Evolutionary conservation across 495 filamentous ascomycete genomes (phyloP).

Genomic region (Xylaria longipes): DNA sequence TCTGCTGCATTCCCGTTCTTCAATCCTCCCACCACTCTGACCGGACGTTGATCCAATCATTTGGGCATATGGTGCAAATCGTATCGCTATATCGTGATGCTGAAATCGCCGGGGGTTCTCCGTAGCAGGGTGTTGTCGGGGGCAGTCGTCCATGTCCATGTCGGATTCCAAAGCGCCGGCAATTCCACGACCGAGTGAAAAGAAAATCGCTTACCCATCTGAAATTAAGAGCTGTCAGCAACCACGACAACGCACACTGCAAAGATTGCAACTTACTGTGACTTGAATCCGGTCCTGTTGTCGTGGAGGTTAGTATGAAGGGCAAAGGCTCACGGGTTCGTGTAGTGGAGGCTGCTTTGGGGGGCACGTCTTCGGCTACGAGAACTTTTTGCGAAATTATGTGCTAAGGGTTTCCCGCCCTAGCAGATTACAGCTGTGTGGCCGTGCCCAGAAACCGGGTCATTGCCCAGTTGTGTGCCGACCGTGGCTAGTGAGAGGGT

Average conservation of each 20-base stretch:
- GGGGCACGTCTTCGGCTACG: constrained; percentile 40
- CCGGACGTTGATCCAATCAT: not conserved
- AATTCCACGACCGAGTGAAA: constrained; percentile 26
- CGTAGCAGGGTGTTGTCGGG: not conserved
- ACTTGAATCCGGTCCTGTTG: constrained; percentile 39
- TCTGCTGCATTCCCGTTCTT: not conserved
- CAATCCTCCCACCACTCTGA: not conserved
- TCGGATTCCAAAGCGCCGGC: constrained; percentile 8
- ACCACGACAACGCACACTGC: constrained; percentile 11
- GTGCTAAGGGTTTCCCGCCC: constrained; percentile 46
- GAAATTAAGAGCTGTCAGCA: constrained; percentile 37
- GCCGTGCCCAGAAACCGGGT: constrained; percentile 20
- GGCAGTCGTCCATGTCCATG: constrained; percentile 5
- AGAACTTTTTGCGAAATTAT: constrained; percentile 38
- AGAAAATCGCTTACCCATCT: constrained; percentile 58
- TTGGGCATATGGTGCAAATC: not conserved
- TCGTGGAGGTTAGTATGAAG: constrained; percentile 35
- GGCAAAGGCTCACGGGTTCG: constrained; percentile 32
- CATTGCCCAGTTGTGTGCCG: not conserved
- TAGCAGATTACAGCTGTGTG: constrained; percentile 36
- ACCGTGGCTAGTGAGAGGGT: not conserved
- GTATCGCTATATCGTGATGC: not conserved
- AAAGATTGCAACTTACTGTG: constrained; percentile 48
- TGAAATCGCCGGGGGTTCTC: not conserved
- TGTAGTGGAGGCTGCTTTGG: constrained; percentile 29